Percentiles rank a stretch among this genome's conserved stretches.
Conservation (phyloP, 2,329 filamentous ascomycete genomes). For the Hymenoscyphus linearis region DNA sequence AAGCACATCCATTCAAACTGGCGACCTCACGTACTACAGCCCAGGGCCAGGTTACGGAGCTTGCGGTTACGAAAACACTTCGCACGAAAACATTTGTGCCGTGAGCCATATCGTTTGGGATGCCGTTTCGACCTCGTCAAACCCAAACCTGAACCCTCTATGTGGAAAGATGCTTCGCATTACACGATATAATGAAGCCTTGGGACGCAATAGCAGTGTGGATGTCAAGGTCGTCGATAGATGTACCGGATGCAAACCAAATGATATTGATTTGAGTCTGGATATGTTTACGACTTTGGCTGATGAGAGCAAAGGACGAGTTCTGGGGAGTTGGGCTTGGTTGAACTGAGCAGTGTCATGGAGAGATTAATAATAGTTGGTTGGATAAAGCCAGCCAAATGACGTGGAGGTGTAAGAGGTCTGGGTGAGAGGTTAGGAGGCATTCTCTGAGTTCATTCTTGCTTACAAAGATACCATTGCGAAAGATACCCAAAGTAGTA, state of each 20-base stretch:
- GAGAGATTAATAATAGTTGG: background rate
- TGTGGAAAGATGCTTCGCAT: slow-evolving; percentile 65
- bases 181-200: slow-evolving; percentile 40
- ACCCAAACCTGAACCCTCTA: slow-evolving; percentile 60
- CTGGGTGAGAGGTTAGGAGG: background rate
- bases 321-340: slow-evolving; percentile 35
- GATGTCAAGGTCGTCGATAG: slow-evolving; percentile 61
- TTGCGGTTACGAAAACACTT: slow-evolving; percentile 55
- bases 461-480: background rate
- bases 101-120: slow-evolving; percentile 66
- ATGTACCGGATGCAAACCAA: slow-evolving; percentile 41
- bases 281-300: slow-evolving; percentile 41
- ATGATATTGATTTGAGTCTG: slow-evolving; percentile 40
- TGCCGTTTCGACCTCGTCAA: slow-evolving; percentile 42
- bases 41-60: slow-evolving; percentile 61
- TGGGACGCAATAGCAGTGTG: slow-evolving; percentile 49
- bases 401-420: background rate
- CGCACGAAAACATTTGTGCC: slow-evolving; percentile 57
- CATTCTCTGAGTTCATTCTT: background rate
- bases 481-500: background rate
- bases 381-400: background rate
- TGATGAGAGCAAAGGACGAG: slow-evolving; percentile 39
- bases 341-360: slow-evolving; percentile 18
- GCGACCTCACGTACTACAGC: slow-evolving; percentile 66
- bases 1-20: slow-evolving; percentile 48